Percentiles rank a stretch among this genome's conserved stretches.
These are phyloP conservation scores for Microsporum ferrugineum DNA, from an alignment of 2,329 filamentous ascomycete genomes.

Conservation along the genomic window DNA sequence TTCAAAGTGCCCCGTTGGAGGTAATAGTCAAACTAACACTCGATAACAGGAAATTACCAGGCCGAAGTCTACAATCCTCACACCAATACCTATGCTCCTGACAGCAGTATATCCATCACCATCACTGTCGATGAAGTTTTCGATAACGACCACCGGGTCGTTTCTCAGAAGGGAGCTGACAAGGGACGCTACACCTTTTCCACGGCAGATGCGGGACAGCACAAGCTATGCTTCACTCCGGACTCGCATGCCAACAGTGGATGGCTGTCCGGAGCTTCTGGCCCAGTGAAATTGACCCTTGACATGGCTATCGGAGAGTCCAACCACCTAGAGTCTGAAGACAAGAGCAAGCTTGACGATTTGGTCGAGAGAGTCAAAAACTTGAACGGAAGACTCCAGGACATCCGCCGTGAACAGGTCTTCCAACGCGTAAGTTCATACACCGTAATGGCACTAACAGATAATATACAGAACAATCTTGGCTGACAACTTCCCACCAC, in stretches of 20 bases:
- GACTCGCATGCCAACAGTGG: constrained; percentile 55
- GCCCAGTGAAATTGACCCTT: constrained; percentile 70
- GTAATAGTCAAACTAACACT: neutral
- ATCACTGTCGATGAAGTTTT: constrained; percentile 95
- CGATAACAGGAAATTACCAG: constrained; percentile 60
- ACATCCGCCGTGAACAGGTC: constrained; percentile 87
- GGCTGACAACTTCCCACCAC: constrained; percentile 4
- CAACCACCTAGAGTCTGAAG: constrained; percentile 80
- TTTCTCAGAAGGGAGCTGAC: constrained; percentile 66
- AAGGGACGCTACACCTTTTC: constrained; percentile 89
- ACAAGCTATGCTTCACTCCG: constrained; percentile 88
- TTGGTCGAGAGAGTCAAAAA: constrained; percentile 81
- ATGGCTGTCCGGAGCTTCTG: constrained; percentile 61
- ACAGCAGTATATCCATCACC: constrained; percentile 67
- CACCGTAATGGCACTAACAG: too few relatives aligned
- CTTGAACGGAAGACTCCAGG: constrained; percentile 72
- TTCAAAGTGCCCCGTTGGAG: neutral
- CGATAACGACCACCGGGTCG: constrained; percentile 93
- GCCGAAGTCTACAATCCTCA: constrained; percentile 74
- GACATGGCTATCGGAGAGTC: constrained; percentile 93
- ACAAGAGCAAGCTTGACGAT: constrained; percentile 86
- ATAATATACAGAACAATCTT: neutral
- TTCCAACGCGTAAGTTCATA: constrained; percentile 66
- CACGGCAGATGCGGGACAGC: constrained; percentile 85
- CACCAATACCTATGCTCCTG: constrained; percentile 55